Percentiles rank a stretch among this genome's conserved stretches.
Evolutionary conservation across 2,329 filamentous ascomycete genomes (phyloP).

Genomic region (Whalleya microplaca): DNA sequence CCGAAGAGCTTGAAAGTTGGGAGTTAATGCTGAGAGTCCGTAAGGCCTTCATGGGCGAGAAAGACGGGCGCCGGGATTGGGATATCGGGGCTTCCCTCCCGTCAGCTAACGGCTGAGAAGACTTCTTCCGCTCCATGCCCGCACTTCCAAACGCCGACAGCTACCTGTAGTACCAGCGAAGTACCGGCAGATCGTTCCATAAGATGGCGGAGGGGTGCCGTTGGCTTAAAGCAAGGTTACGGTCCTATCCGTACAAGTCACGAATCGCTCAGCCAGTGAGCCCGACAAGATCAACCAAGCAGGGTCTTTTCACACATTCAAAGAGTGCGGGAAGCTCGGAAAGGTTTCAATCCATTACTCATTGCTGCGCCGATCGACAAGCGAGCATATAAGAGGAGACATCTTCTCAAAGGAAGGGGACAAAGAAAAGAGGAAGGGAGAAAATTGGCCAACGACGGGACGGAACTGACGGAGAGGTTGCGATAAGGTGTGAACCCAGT

Average conservation of each 20-base stretch:
- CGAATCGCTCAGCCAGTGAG: neutral
- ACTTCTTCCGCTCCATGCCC: slow-evolving; percentile 32
- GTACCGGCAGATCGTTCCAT: slow-evolving; percentile 2
- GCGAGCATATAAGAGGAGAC: neutral
- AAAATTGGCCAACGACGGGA: slow-evolving; percentile 8
- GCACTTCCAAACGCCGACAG: slow-evolving; percentile 5
- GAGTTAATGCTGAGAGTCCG: slow-evolving; percentile 39
- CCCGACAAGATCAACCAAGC: neutral
- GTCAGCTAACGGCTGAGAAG: slow-evolving; percentile 27
- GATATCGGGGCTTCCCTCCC: slow-evolving; percentile 26
- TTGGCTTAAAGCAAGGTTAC: slow-evolving; percentile 1
- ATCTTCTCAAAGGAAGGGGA: slow-evolving; percentile 6
- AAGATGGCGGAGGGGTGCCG: neutral
- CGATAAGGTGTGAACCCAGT: neutral
- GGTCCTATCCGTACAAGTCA: neutral
- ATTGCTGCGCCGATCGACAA: slow-evolving; percentile 2
- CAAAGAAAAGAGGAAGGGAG: slow-evolving; percentile 3
- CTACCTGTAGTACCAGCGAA: slow-evolving; percentile 5
- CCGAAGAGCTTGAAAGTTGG: slow-evolving; percentile 35
- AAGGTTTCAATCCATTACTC: slow-evolving; percentile 6
- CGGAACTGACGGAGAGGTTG: slow-evolving; percentile 3
- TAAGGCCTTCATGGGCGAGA: slow-evolving; percentile 37
- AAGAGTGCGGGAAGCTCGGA: slow-evolving; percentile 7
- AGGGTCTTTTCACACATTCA: neutral
- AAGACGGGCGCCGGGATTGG: slow-evolving; percentile 33